Base-by-base conservation (phyloP, 169 alveolate genomes). In the Amoebophrya sp. region DNA sequence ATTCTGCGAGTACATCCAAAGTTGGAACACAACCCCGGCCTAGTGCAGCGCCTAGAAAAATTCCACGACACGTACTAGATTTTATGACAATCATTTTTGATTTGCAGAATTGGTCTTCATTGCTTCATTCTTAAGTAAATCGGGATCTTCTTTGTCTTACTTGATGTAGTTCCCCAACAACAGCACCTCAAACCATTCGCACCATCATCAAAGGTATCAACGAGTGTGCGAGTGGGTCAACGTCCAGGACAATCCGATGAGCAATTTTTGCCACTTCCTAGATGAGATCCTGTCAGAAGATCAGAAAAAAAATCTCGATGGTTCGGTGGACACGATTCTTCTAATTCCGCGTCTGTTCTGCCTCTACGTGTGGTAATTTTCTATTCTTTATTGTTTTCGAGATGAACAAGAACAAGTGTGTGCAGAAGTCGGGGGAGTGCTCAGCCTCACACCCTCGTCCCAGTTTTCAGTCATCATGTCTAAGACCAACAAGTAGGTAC, bases 321-420 rank as follows among this genome's bases (percentile, higher is more conserved):
- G 83, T 1, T 65, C 83, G 33, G 83, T 65, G 83, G 83, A 65
- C n/a, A 0, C 83, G 36, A 65, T 65, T 26, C 83, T 65, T 29
- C 83, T 65, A 29, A 65, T 65, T 26, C 83, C 83, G 26, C 83
- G 83, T 10, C 83, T 65, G 3, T 65, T 65, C 33, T 65, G 83
- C 83, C 83, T 65, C 83, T 65, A 26, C 83, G 83, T 36, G 39
- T 65, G 83, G 83, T 26, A 65, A n/a, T n/a, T n/a, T n/a, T n/a
- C n/a, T n/a, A n/a, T n/a, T n/a, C n/a, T n/a, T n/a, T n/a, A n/a
- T n/a, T n/a, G n/a, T n/a, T n/a, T n/a, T n/a, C n/a, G n/a, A n/a
- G n/a, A n/a, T n/a, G 76, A 53, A 53, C 76, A 53, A 53, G 76
- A 23, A 53, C 76, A 23, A 10, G 76, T 10, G 10, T 23, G 76